Conservation (phyloP, 306 rosid genomes). For the Acacia crassicarpa region DNA sequence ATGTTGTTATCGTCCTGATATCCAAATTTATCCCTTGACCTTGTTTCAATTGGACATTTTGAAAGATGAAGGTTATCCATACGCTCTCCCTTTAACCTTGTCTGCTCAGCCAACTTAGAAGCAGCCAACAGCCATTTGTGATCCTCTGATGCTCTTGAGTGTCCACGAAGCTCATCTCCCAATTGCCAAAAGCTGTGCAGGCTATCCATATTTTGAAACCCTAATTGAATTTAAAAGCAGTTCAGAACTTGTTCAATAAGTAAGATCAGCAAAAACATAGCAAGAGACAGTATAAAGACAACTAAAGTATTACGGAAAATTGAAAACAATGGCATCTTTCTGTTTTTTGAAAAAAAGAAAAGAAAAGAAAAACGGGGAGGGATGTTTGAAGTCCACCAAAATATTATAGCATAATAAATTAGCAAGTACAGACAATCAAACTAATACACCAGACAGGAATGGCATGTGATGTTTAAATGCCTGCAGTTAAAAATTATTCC, state of each 20-base stretch:
- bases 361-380: background rate
- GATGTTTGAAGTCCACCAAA: background rate
- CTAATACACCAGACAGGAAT: too few relatives aligned
- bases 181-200: constrained; percentile 90
- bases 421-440: too few relatives aligned
- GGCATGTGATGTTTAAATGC: too few relatives aligned
- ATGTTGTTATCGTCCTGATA: constrained; percentile 91
- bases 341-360: too few relatives aligned
- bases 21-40: constrained; percentile 78
- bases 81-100: constrained; percentile 85
- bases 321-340: background rate
- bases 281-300: background rate
- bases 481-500: background rate
- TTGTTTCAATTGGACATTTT: constrained; percentile 68
- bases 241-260: constrained; percentile 5
- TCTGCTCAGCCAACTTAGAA: constrained; percentile 95
- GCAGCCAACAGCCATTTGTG: constrained; percentile 91
- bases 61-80: constrained; percentile 88
- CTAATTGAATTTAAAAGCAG: constrained; percentile 31
- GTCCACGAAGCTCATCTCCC: constrained; percentile 98
- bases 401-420: background rate
- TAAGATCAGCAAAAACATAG: constrained; percentile 21
- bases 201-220: constrained; percentile 68
- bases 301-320: background rate
- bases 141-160: constrained; percentile 87